Percentiles rank a stretch among this genome's conserved stretches.
Evolutionary conservation across 2,329 filamentous ascomycete genomes (phyloP).

Genomic region (Alternaria triticina): DNA sequence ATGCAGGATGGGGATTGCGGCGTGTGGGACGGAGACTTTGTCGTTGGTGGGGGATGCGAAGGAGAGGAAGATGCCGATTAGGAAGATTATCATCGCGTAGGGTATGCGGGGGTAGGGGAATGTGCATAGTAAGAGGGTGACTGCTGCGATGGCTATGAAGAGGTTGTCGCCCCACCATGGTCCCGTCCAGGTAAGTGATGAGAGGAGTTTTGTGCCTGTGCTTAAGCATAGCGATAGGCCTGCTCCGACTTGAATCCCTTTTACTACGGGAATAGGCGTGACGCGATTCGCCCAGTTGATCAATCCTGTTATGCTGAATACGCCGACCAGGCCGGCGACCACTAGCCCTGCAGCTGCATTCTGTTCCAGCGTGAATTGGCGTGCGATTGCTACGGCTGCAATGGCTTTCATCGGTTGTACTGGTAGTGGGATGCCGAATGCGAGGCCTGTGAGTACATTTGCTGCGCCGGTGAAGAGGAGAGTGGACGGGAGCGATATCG

Average conservation of each 20-base stretch:
- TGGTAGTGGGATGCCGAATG: slow-evolving; percentile 88
- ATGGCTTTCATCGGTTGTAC: slow-evolving; percentile 94
- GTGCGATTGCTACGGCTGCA: slow-evolving; percentile 83
- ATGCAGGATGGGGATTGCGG: slow-evolving; percentile 56
- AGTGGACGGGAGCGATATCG: slow-evolving; percentile 82
- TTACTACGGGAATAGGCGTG: slow-evolving; percentile 86
- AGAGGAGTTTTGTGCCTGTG: slow-evolving; percentile 71
- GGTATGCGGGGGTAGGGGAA: slow-evolving; percentile 71
- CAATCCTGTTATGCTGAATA: slow-evolving; percentile 82
- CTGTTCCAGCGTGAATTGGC: slow-evolving; percentile 68
- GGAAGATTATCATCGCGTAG: slow-evolving; percentile 77
- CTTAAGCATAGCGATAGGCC: slow-evolving; percentile 83
- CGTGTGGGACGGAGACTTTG: slow-evolving; percentile 56
- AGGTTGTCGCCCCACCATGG: slow-evolving; percentile 77
- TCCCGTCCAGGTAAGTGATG: slow-evolving; percentile 70
- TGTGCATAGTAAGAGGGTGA: slow-evolving; percentile 72
- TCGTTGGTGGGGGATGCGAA: slow-evolving; percentile 46
- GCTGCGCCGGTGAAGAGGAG: slow-evolving; percentile 87
- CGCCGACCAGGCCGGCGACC: slow-evolving; percentile 73
- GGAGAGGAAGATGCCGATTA: slow-evolving; percentile 71
- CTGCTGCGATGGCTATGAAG: slow-evolving; percentile 76
- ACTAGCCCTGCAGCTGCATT: slow-evolving; percentile 85
- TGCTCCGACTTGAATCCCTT: slow-evolving; percentile 93
- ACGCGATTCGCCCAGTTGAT: slow-evolving; percentile 74
- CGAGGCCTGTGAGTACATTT: slow-evolving; percentile 80